Base-by-base conservation (phyloP, 495 filamentous ascomycete genomes). In the Penicillium atrosanguineum region DNA sequence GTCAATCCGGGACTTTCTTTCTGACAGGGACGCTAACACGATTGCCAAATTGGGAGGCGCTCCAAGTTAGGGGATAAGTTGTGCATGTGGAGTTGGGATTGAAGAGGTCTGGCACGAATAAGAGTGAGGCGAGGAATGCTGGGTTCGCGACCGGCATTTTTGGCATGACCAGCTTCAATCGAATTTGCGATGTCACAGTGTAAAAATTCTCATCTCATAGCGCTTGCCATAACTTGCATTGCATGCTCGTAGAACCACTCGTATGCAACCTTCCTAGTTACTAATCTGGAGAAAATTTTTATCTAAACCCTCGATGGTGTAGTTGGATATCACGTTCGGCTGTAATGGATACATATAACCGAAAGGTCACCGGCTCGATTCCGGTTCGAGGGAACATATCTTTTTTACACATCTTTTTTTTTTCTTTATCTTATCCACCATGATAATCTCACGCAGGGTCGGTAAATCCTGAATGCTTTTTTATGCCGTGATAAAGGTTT, bases 21-120 rank as follows among this genome's bases (percentile, higher is more conserved):
- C 36, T 57, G 57, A 60, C 48, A 63, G 53, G 20, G 18, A 36
- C 48, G 41, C 57, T 60, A 63, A 54, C 50, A 47, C 34, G 44
- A 34, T 38, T 38, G 15, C 38, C 39, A 48, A 48, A n/a, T 45
- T 37, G 3, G 37, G 36, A 52, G 57, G 49, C 37, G 49, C 42
- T 44, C 36, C 16, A 18, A 45, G 28, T n/a, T 49, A 6, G 31
- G 31, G 3, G 28, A 2, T 31, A 9, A 34, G 8, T 14, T 34
- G 31, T 34, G 31, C 31, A 34, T 14, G 31, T 5, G 39, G 39
- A 42, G 39, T 1, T 21, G 39, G 7, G 39, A 20, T 42, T 42
- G 4, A 15, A 42, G 42, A 44, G 14, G 7, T 34, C 12, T 11
- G 3, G 31, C 3, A 12, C 14, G 31, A 14, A 8, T 23, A 34